These are phyloP conservation scores for Coprinellus micaceus DNA, from an alignment of 768 basidiomycete genomes.

Conservation along the genomic window DNA sequence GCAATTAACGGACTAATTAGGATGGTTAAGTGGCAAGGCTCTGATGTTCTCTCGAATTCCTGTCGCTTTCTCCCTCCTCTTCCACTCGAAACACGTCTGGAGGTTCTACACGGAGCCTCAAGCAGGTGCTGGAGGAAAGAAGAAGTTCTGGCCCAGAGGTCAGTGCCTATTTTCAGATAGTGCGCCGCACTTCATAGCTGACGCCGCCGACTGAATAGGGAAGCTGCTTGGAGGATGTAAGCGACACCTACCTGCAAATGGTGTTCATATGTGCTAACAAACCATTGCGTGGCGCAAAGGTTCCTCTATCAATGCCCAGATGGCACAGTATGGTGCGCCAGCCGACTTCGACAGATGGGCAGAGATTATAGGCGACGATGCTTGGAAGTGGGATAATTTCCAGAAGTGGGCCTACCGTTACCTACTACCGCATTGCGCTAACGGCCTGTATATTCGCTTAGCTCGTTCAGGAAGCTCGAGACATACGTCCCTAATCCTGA, in stretches of 20 bases:
- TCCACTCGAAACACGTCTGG: conserved; percentile 48
- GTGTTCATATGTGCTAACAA: neutral
- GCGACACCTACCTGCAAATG: conserved; percentile 20
- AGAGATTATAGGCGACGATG: conserved; percentile 44
- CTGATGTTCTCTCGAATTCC: conserved; percentile 42
- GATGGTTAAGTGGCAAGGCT: conserved; percentile 49
- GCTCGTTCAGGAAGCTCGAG: conserved; percentile 69
- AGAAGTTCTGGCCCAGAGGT: conserved; percentile 68
- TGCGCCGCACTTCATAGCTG: neutral
- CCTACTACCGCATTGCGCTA: neutral
- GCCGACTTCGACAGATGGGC: conserved; percentile 71
- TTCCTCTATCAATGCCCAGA: conserved; percentile 62
- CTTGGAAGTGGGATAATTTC: conserved; percentile 60
- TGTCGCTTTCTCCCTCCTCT: conserved; percentile 38
- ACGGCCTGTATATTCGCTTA: conserved; percentile 14
- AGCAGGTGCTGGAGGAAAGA: conserved; percentile 39
- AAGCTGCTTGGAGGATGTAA: conserved; percentile 73
- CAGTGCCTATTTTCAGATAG: conserved; percentile 2
- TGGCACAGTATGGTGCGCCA: conserved; percentile 64
- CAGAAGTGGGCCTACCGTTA: conserved; percentile 32
- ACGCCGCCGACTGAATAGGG: conserved; percentile 28
- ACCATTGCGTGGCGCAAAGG: conserved; percentile 31
- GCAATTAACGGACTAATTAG: no score
- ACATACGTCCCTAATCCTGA: conserved; percentile 43
- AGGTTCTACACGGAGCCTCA: conserved; percentile 57